Evolutionary conservation across 495 filamentous ascomycete species (phyloP).

Genomic region (Hypoxylon lenormandii): DNA sequence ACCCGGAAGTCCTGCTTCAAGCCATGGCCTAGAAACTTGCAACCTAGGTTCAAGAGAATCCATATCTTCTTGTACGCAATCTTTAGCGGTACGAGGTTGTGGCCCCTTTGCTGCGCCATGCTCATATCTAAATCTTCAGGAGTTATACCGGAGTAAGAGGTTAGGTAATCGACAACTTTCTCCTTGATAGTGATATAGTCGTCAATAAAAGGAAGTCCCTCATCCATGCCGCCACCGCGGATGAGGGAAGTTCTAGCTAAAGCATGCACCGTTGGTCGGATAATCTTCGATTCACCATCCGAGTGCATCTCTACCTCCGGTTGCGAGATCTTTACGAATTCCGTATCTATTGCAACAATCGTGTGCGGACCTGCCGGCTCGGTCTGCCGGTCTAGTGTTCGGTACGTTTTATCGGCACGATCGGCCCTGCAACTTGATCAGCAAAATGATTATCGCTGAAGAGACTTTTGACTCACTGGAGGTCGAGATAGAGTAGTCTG

Average conservation of each 20-base stretch:
- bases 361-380: conserved; percentile 77
- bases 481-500: conserved; percentile 81
- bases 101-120: conserved; percentile 67
- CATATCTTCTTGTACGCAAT: conserved; percentile 97
- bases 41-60: conserved; percentile 93
- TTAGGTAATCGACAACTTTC: conserved; percentile 94
- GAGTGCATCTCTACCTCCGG: conserved; percentile 93
- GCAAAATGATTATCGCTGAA: not conserved
- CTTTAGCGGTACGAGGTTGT: conserved; percentile 87
- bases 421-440: conserved; percentile 48
- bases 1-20: conserved; percentile 94
- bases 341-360: conserved; percentile 89
- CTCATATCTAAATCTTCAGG: conserved; percentile 81
- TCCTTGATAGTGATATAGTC: conserved; percentile 94
- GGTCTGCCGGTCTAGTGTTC: conserved; percentile 67
- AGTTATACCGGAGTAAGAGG: conserved; percentile 89
- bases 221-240: conserved; percentile 76
- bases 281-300: conserved; percentile 85
- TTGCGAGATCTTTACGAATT: conserved; percentile 90
- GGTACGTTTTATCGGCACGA: conserved; percentile 63
- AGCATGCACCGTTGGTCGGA: conserved; percentile 83
- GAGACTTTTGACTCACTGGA: conserved; percentile 62
- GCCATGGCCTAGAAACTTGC: conserved; percentile 92
- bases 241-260: conserved; percentile 90
- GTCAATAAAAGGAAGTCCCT: conserved; percentile 91